Percentiles rank a stretch among this genome's conserved stretches.
These are phyloP conservation scores for Nakazawaea peltata DNA, from an alignment of 805 yeast species.

Conservation along the genomic window DNA sequence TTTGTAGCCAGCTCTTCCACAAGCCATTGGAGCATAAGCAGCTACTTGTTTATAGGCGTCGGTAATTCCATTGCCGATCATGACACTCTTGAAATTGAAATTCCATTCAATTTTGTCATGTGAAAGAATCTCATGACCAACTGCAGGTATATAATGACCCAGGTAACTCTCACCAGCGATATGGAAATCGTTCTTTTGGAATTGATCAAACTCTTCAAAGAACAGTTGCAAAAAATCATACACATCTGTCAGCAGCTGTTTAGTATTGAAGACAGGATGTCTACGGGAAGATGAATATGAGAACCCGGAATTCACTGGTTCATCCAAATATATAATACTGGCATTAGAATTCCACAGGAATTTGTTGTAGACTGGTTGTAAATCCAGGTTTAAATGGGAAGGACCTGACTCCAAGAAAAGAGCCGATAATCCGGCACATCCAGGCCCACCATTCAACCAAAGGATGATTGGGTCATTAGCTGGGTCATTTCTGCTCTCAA, in stretches of 20 bases:
- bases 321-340: constrained; percentile 78
- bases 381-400: constrained; percentile 50
- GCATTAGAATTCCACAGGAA: constrained; percentile 82
- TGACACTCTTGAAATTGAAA: constrained; percentile 66
- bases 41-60: constrained; percentile 76
- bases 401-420: constrained; percentile 84
- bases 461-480: constrained; percentile 72
- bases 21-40: constrained; percentile 86
- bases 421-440: constrained; percentile 85
- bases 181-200: constrained; percentile 53
- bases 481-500: constrained; percentile 84
- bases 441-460: constrained; percentile 96
- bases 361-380: constrained; percentile 63
- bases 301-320: constrained; percentile 82
- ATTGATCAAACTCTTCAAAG: constrained; percentile 63
- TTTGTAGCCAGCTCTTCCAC: constrained; percentile 81
- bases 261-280: constrained; percentile 36
- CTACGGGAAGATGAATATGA: constrained; percentile 57
- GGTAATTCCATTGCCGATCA: constrained; percentile 88
- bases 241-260: constrained; percentile 75
- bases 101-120: constrained; percentile 44
- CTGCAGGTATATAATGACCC: constrained; percentile 88
- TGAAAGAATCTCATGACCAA: constrained; percentile 70
- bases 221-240: constrained; percentile 72
- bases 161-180: constrained; percentile 93